Conservation (phyloP, 352 stramenopile genomes). For the Pythium brassicae region DNA sequence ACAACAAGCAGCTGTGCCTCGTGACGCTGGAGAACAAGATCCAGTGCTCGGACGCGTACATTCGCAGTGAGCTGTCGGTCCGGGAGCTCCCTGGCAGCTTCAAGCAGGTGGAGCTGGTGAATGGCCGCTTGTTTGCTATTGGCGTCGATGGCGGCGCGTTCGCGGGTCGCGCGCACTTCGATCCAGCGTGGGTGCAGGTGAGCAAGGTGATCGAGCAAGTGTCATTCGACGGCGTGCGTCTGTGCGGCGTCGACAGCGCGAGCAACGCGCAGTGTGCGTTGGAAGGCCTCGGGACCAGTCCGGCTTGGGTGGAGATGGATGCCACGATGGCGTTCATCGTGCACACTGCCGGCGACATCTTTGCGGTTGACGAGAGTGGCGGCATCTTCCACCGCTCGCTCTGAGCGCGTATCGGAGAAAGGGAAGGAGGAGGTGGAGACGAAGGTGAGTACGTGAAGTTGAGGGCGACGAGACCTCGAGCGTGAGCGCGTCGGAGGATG, state of each 20-base stretch:
- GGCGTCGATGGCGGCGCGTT: neutral
- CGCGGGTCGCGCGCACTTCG: slow-evolving; percentile 5
- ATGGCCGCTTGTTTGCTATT: slow-evolving; percentile 11
- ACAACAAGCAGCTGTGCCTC: slow-evolving; percentile 20
- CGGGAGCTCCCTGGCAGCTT: slow-evolving; percentile 10
- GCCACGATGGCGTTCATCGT: slow-evolving; percentile 9
- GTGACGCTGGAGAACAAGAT: slow-evolving; percentile 4
- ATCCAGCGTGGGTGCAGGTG: slow-evolving; percentile 10
- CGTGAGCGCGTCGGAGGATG: neutral
- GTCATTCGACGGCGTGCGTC: slow-evolving; percentile 14
- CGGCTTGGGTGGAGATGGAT: slow-evolving; percentile 7
- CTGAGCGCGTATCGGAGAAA: neutral
- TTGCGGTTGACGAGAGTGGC: slow-evolving; percentile 1
- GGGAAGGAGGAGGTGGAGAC: neutral
- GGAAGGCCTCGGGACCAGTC: slow-evolving; percentile 3
- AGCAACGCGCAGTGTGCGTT: slow-evolving; percentile 14
- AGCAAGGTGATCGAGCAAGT: slow-evolving; percentile 6
- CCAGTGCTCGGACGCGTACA: slow-evolving; percentile 13
- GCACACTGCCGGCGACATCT: slow-evolving; percentile 14
- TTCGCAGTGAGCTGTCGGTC: slow-evolving; percentile 11
- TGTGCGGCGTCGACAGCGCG: slow-evolving; percentile 13
- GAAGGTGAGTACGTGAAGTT: neutral
- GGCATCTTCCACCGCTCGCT: slow-evolving; percentile 7
- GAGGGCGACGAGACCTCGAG: neutral
- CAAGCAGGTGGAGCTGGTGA: slow-evolving; percentile 14